A percentile compares a stretch with the other conserved stretches of the same genome.
These are phyloP conservation scores for Conringia planisiliqua DNA, from an alignment of 345 rosid genomes.

Conservation along the genomic window DNA sequence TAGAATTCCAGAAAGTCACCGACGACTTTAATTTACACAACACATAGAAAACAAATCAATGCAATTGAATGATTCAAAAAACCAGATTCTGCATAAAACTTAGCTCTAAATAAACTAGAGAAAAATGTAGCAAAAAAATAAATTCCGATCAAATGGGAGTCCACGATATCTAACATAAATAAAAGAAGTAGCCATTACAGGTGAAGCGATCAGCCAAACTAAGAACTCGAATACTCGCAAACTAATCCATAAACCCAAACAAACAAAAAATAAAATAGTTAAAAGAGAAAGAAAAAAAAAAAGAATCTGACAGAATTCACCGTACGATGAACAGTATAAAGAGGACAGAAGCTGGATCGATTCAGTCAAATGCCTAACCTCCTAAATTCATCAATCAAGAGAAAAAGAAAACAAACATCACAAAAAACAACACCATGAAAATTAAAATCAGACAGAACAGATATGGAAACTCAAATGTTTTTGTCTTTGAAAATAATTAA, in stretches of 20 bases:
- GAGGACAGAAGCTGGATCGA: conserved; percentile 24
- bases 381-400: neutral
- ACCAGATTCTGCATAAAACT: neutral
- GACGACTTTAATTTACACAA: neutral
- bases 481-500: neutral
- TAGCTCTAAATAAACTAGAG: neutral
- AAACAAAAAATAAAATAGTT: neutral
- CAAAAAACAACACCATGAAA: neutral
- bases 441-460: neutral
- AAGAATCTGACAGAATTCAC: conserved; percentile 15
- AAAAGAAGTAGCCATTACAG: conserved; percentile 7
- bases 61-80: neutral
- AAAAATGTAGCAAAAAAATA: neutral
- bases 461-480: neutral
- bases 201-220: conserved; percentile 12
- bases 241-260: neutral
- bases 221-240: neutral
- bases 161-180: neutral
- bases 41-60: neutral
- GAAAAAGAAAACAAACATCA: too few relatives aligned
- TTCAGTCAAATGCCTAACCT: conserved; percentile 19
- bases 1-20: conserved; percentile 4
- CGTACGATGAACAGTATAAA: conserved; percentile 27
- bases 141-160: conserved; percentile 20
- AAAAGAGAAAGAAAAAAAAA: neutral